Conservation (phyloP, 2,329 filamentous ascomycete species). For the Aspergillus ruber region DNA sequence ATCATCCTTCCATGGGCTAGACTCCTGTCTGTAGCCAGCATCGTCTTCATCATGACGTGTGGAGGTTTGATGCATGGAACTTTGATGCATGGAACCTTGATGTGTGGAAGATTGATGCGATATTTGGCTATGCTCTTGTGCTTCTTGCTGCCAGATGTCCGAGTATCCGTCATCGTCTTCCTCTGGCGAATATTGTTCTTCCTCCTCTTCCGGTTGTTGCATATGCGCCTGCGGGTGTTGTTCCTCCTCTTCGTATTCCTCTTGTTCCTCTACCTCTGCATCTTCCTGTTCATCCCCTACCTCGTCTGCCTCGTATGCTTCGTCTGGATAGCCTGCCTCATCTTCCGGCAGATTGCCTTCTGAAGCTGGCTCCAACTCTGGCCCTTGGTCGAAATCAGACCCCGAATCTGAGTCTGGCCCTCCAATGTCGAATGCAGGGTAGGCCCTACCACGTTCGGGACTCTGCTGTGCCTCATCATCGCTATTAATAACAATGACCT, state of each 20-base stretch:
- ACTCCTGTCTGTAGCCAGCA: slow-evolving; percentile 16
- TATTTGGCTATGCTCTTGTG: slow-evolving; percentile 29
- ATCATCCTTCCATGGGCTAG: slow-evolving; percentile 28
- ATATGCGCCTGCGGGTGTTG: slow-evolving; percentile 22
- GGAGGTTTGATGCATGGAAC: slow-evolving; percentile 14
- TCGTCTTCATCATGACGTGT: slow-evolving; percentile 11
- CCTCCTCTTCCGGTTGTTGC: slow-evolving; percentile 8
- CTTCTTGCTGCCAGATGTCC: slow-evolving; percentile 45
- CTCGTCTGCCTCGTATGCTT: neutral
- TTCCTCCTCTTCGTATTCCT: slow-evolving; percentile 23
- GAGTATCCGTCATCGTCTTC: slow-evolving; percentile 33
- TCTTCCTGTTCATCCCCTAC: slow-evolving; percentile 5
- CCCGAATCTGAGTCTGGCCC: neutral
- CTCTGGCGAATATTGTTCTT: slow-evolving; percentile 8
- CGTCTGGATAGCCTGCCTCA: neutral
- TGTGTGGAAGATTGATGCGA: slow-evolving; percentile 16
- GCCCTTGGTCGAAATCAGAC: neutral
- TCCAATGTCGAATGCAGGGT: slow-evolving; percentile 1
- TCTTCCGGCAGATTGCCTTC: neutral
- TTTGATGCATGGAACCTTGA: slow-evolving; percentile 4
- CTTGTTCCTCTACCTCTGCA: slow-evolving; percentile 8
- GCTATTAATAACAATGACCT: slow-evolving; percentile 41
- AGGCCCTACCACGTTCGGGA: neutral
- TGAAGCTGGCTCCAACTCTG: slow-evolving; percentile 2
- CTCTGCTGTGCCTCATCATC: slow-evolving; percentile 21